phyloP scores from a whole-genome alignment of 202 grass and related monocot genomes.

The Dendrocalamus latiflorus region DNA sequence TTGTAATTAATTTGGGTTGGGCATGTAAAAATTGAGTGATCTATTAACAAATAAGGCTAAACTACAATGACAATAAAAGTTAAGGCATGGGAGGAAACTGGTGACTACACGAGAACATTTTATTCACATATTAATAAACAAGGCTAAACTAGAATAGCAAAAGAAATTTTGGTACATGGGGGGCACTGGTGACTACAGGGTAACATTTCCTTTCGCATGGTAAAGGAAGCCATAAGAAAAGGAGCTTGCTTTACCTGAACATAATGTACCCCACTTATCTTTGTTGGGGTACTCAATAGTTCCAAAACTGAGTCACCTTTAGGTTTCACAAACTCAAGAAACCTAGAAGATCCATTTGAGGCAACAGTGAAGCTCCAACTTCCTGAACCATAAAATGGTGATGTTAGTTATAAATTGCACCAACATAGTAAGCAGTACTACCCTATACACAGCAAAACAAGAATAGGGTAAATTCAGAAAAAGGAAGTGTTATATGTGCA shows the following conservation, averaged over 20 bases:
- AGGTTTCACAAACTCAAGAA: conserved; percentile 78
- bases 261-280: conserved; percentile 97
- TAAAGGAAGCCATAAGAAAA: background rate
- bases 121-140: background rate
- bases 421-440: background rate
- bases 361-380: conserved; percentile 76
- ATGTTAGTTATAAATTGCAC: conserved; percentile 16
- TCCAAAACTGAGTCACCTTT: conserved; percentile 84
- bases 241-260: conserved; percentile 55
- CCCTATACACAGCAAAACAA: background rate
- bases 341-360: conserved; percentile 79
- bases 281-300: conserved; percentile 86
- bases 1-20: background rate
- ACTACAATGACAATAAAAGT: background rate
- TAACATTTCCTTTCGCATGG: background rate
- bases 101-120: background rate
- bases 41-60: background rate
- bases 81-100: background rate
- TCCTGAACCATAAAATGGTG: conserved; percentile 48
- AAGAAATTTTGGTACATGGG: background rate
- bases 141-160: background rate
- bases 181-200: background rate
- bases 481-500: background rate
- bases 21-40: background rate
- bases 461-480: background rate